These are phyloP conservation scores for Alloteropsis semialata DNA, from an alignment of 176 grass and related monocot species.

Conservation along the genomic window DNA sequence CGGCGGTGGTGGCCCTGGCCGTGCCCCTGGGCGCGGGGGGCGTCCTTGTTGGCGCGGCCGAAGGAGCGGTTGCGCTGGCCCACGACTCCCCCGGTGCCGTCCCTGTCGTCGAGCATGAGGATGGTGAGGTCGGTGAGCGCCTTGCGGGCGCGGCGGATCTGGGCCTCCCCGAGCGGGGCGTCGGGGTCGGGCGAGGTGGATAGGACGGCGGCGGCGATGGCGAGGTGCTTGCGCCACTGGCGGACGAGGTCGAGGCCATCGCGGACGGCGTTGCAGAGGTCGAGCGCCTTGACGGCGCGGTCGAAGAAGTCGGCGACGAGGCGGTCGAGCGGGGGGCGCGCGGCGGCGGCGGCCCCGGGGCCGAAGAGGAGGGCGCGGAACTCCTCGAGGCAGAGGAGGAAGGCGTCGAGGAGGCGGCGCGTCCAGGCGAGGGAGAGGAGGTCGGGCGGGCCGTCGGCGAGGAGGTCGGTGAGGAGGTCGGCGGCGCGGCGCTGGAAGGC, in stretches of 20 bases:
- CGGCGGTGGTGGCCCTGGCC: conserved; percentile 55
- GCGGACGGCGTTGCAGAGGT: conserved; percentile 91
- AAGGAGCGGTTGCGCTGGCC: conserved; percentile 84
- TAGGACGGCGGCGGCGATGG: conserved; percentile 61
- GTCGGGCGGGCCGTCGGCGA: conserved; percentile 12
- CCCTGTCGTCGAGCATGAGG: conserved; percentile 94
- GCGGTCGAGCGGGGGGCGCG: conserved; percentile 58
- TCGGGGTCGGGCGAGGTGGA: background rate
- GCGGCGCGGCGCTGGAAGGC: conserved; percentile 57
- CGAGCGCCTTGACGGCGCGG: conserved; percentile 84
- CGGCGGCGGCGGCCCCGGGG: background rate
- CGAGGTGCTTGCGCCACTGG: conserved; percentile 69
- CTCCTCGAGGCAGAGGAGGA: conserved; percentile 76
- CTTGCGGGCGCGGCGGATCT: conserved; percentile 80
- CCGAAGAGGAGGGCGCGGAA: conserved; percentile 67
- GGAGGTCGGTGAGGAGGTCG: conserved; percentile 42
- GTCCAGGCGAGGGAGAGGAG: conserved; percentile 78
- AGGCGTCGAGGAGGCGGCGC: conserved; percentile 57
- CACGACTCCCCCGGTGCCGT: conserved; percentile 30
- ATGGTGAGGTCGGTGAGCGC: conserved; percentile 88
- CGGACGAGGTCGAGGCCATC: conserved; percentile 81
- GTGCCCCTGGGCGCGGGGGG: background rate
- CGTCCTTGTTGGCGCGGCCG: conserved; percentile 17
- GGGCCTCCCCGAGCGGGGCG: conserved; percentile 60
- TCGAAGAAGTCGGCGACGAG: conserved; percentile 85